phyloP scores from a whole-genome alignment of 495 filamentous ascomycete genomes.

The Parachaetomium inaequale region DNA sequence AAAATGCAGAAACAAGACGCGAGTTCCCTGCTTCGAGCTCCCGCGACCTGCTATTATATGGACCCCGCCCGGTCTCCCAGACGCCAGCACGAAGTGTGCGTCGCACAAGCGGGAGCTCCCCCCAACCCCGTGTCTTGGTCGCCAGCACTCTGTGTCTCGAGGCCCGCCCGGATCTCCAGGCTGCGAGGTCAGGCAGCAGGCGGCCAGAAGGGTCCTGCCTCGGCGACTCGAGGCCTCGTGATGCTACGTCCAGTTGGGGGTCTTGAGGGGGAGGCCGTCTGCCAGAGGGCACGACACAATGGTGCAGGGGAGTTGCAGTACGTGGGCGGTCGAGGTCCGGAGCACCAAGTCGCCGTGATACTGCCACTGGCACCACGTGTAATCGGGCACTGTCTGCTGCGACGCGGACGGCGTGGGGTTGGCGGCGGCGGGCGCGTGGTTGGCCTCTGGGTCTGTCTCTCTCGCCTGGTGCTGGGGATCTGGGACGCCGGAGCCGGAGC shows the following conservation, averaged over 20 bases:
- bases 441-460: slow-evolving; percentile 6
- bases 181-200: slow-evolving; percentile 8
- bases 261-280: background rate
- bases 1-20: background rate
- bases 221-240: background rate
- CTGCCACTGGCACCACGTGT: slow-evolving; percentile 41
- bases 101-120: background rate
- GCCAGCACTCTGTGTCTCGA: slow-evolving; percentile 11
- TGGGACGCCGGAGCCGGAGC: slow-evolving; percentile 21
- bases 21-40: background rate
- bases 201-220: background rate
- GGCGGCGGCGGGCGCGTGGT: slow-evolving; percentile 12
- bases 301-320: slow-evolving; percentile 8
- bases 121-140: slow-evolving; percentile 14
- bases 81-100: background rate
- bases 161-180: background rate
- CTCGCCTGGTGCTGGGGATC: background rate
- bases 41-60: slow-evolving; percentile 3
- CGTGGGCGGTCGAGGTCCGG: slow-evolving; percentile 23
- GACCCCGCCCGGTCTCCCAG: background rate
- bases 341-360: slow-evolving; percentile 19
- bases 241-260: slow-evolving; percentile 1
- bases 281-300: slow-evolving; percentile 12
- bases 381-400: slow-evolving; percentile 29
- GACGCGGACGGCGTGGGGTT: slow-evolving; percentile 28